Base-by-base conservation (phyloP, 2,329 filamentous ascomycete species). In the Amphichorda felina region DNA sequence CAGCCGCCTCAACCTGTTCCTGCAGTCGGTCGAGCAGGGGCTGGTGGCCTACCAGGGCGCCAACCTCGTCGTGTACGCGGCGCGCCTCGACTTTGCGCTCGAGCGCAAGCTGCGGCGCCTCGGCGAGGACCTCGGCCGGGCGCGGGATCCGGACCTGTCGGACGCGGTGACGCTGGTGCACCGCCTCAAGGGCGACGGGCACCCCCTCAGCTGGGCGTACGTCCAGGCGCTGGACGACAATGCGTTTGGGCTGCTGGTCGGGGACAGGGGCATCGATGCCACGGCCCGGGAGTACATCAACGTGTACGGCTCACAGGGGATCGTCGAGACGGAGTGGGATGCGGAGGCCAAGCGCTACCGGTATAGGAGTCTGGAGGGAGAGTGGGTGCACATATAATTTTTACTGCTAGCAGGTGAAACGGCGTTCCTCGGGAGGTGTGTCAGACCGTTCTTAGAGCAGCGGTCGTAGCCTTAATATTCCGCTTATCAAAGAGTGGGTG, bases 91-190 rank as follows among this genome's bases (percentile, higher is more conserved):
- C 11, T 46, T 43, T 37, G 38, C 39, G 8, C 41, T 48, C 4
- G 46, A 48, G 38, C 35, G 41, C 8, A 48, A 47, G 30, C 29
- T 48, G 16, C 37, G 46, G 16, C 40, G 46, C 8, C 36, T 50
- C 16, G 16, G n/a, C 18, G 31, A 21, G 15, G 36, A 38, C 15
- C 25, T 8, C 2, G 16, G 14, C 9, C 16, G 36, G 19, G n/a
- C 24, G 21, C 34, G 34, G 14, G 16, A 19, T 13, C 24, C 30
- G 5, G 41, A 42, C 22, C 25, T 37, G 8, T 35, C 35, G 7
- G 41, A 42, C 26, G 41, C 41, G 4, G 34, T 40, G 21, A 35
- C 41, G 8, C 34, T 42, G 3, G 29, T 41, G 4, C 36, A 39
- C 30, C 37, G 18, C 22, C 30, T 41, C 7, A 33, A 26, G 29